Evolutionary conservation across 106 monocot genomes (phyloP), one percentile per base, ranked within the genome.

Genomic region (Allium sativum): DNA sequence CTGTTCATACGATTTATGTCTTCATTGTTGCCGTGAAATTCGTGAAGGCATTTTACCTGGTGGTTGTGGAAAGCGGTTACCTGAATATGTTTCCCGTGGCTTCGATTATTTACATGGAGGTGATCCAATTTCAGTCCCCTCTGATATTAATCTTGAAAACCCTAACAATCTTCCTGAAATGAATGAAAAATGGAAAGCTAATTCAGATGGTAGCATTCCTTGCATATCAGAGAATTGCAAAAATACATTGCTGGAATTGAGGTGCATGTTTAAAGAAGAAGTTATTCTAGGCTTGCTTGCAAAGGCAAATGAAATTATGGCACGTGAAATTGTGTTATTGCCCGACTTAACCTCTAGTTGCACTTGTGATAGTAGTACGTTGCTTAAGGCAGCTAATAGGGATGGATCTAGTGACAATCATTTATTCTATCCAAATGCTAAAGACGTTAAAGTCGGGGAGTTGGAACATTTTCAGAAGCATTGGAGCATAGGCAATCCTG

Each of bases 401-500:
- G 69, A 78, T 14, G 19, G 55, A 20, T 78, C 75, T 45, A 51
- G 52, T 75, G 78, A 82, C 71, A 87, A 87, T 63, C 73, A 73
- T 64, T 47, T 87, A n/a, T 82, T 78, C 42, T 87, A 76, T 58
- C 86, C 82, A 48, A 65, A 18, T 45, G 61, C 79, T 17, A 67
- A 47, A 54, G 68, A 73, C 68, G 70, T 73, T 59, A 19, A 74
- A 55, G 20, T 68, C 41, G 81, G 58, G 45, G 81, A 76, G n/a
- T 18, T 82, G 17, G 53, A 73, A 11, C 81, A 87, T 61, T 87
- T 87, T 58, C 86, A 82, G 58, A 79, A 76, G 45, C 86, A 87
- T 75, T 87, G 86, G 86, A 43, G 66, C 12, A 79, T 65, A 52
- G 86, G 86, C 42, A 73, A 87, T 48, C 86, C 82, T 17, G 82